phyloP scores from a whole-genome alignment of 768 basidiomycete species.

The Terana coerulea region DNA sequence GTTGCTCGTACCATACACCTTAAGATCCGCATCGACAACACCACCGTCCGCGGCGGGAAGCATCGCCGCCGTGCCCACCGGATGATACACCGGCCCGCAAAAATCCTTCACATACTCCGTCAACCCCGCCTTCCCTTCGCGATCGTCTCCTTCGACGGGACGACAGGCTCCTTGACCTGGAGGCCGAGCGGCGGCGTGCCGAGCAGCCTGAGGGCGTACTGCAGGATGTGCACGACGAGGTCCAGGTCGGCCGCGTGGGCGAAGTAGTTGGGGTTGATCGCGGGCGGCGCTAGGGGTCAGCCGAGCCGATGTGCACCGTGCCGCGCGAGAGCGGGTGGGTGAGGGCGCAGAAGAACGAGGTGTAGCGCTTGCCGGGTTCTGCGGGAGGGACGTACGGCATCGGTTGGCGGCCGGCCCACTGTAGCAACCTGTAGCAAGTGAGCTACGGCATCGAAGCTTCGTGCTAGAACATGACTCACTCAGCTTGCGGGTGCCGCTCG shows the following conservation, averaged over 20 bases:
- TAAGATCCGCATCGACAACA: conserved; percentile 28
- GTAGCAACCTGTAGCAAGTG: conserved; percentile 6
- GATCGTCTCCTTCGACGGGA: background rate
- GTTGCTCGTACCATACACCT: conserved; percentile 31
- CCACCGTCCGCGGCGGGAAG: conserved; percentile 37
- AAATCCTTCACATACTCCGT: conserved; percentile 4
- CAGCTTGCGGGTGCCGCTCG: background rate
- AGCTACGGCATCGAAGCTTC: no score
- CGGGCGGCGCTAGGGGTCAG: conserved; percentile 21
- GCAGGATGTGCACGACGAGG: background rate
- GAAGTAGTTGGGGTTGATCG: conserved; percentile 27
- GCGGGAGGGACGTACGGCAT: conserved; percentile 1
- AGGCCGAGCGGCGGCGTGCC: conserved; percentile 2
- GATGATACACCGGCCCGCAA: conserved; percentile 20
- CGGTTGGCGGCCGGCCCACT: conserved; percentile 4
- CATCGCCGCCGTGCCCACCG: conserved; percentile 37
- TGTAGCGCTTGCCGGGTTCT: conserved; percentile 7
- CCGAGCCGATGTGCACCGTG: conserved; percentile 21
- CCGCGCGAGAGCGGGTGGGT: conserved; percentile 22
- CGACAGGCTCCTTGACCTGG: background rate
- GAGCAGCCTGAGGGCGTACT: conserved; percentile 1
- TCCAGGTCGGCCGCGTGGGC: conserved; percentile 17
- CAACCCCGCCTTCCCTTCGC: conserved; percentile 1
- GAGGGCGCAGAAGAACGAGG: background rate
- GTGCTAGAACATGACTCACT: no score